These are phyloP conservation scores for Diaporthe citriasiana DNA, from an alignment of 2,329 filamentous ascomycete genomes.

Conservation along the genomic window DNA sequence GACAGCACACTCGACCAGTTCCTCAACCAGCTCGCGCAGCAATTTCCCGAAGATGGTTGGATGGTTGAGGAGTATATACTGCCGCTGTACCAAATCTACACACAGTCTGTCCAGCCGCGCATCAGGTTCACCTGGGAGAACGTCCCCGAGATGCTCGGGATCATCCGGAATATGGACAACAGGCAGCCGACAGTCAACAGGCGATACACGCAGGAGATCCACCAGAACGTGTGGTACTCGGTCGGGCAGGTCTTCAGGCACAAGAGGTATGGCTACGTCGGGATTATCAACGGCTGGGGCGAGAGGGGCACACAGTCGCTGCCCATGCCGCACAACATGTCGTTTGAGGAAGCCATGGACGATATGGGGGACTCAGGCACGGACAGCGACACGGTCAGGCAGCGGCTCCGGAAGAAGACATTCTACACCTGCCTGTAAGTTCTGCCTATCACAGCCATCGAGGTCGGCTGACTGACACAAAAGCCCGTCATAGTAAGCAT, in stretches of 20 bases:
- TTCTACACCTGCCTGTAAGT: conserved; percentile 93
- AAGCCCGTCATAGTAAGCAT: conserved; percentile 58
- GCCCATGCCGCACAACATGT: conserved; percentile 47
- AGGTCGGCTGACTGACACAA: conserved; percentile 50
- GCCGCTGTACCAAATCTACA: conserved; percentile 69
- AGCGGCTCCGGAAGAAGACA: conserved; percentile 74
- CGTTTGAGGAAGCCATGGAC: conserved; percentile 47
- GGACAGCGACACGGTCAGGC: conserved; percentile 68
- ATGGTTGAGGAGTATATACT: conserved; percentile 78
- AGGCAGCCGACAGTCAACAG: conserved; percentile 53
- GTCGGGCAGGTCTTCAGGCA: conserved; percentile 91
- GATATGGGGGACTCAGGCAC: conserved; percentile 68
- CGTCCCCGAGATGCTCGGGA: conserved; percentile 54
- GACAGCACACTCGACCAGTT: conserved; percentile 75
- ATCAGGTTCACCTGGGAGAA: conserved; percentile 52
- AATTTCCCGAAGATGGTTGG: conserved; percentile 79
- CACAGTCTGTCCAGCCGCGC: conserved; percentile 48
- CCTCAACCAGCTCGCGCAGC: conserved; percentile 72
- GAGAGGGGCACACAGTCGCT: conserved; percentile 50
- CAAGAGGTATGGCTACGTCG: conserved; percentile 82
- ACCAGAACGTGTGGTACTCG: conserved; percentile 68
- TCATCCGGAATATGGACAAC: conserved; percentile 62
- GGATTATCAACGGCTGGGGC: conserved; percentile 92
- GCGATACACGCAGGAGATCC: conserved; percentile 54
- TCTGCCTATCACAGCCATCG: background rate